Evolutionary conservation across 768 basidiomycete species (phyloP), one percentile per base, ranked within the genome.

Genomic region (Phanerochaete carnosa): DNA sequence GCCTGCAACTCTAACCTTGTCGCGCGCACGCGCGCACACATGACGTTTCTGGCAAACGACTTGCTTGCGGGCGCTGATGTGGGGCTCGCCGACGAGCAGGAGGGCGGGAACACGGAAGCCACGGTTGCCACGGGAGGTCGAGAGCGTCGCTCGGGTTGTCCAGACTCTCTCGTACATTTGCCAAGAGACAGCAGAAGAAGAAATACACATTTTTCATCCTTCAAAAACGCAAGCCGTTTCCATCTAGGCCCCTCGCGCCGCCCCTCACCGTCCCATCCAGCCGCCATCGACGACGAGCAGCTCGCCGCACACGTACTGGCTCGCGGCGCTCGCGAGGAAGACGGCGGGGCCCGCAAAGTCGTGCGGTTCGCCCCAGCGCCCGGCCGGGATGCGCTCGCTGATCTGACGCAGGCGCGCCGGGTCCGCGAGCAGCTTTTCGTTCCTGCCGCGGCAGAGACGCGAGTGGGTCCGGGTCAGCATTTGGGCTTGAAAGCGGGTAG

Each of bases 331-430:
- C 11, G 88, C 86, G 32, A 89, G 80, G 73, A 84, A 89, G 30
- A 89, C 79, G 58, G 85, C 73, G 7, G 84, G 84, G 13, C 88
- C 88, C 23, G 84, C 86, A 70, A 89, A 87, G 74, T 89, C 88
- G 7, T 70, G 72, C 6, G 88, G 87, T 47, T 74, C 72, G 54
- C 86, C 88, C 88, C 88, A 89, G 62, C 88, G 75, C 25, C 80
- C 83, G 4, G 84, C 83, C 23, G 88, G 88, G 56, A 89, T 89
- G 46, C 87, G 79, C 67, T 88, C 88, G 56, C 86, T 80, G 70
- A 89, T 89, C 71, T 89, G 88, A 53, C 79, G 79, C 54, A 78
- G 77, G 47, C 87, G 80, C 37, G 77, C 77, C 32, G 86, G 82
- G 74, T 89, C 84, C 61, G 78, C 76, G 63, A 88, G 78, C 53